Conservation (phyloP, 2,329 filamentous ascomycete species). For the Pezicula rhizophila region DNA sequence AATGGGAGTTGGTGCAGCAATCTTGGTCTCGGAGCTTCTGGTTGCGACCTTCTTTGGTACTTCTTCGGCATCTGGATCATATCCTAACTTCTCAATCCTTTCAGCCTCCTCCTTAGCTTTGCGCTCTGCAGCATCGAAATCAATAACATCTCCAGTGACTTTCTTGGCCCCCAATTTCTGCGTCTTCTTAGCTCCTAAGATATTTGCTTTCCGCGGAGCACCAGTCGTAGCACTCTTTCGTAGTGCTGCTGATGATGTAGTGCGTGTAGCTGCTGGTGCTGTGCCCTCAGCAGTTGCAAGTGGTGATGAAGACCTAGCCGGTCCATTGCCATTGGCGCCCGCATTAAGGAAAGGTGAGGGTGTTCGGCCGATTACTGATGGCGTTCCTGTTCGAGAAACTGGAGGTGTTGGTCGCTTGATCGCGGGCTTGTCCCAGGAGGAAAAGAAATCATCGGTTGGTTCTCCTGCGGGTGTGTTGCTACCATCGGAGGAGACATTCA, state of each 20-base stretch:
- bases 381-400: slow-evolving; percentile 81
- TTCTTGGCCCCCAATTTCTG: slow-evolving; percentile 91
- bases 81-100: slow-evolving; percentile 89
- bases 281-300: slow-evolving; percentile 57
- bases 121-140: slow-evolving; percentile 96
- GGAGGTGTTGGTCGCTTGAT: slow-evolving; percentile 96
- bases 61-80: slow-evolving; percentile 82
- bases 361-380: slow-evolving; percentile 72
- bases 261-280: slow-evolving; percentile 60
- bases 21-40: slow-evolving; percentile 35
- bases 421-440: slow-evolving; percentile 95
- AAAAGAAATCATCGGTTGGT: slow-evolving; percentile 90
- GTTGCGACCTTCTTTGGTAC: slow-evolving; percentile 38
- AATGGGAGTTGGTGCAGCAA: slow-evolving; percentile 68
- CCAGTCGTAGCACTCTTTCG: slow-evolving; percentile 62
- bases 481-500: slow-evolving; percentile 53
- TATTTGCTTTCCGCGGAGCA: slow-evolving; percentile 72
- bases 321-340: slow-evolving; percentile 55
- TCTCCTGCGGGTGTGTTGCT: slow-evolving; percentile 75
- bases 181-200: slow-evolving; percentile 79
- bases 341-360: slow-evolving; percentile 86
- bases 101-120: slow-evolving; percentile 97
- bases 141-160: slow-evolving; percentile 70
- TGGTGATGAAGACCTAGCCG: slow-evolving; percentile 76
- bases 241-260: slow-evolving; percentile 73